Conservation (phyloP, 2,329 filamentous ascomycete species). For the Aspergillus novoparasiticus region DNA sequence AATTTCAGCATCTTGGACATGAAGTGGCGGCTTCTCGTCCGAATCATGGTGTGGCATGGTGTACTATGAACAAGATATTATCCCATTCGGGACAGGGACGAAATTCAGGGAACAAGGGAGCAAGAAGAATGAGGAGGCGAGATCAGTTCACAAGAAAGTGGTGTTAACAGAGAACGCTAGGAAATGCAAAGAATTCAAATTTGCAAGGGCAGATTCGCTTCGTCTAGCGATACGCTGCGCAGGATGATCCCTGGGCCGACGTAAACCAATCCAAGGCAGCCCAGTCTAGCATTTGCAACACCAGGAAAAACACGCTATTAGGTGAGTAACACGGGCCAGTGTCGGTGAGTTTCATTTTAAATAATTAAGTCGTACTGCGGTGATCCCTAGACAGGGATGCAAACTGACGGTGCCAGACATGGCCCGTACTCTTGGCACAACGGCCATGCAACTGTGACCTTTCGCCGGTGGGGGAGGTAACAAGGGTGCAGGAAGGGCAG, state of each 20-base stretch:
- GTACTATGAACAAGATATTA: not conserved
- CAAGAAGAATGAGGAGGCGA: not conserved
- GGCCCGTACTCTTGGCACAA: no score
- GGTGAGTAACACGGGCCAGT: not conserved
- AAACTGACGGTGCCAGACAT: no score
- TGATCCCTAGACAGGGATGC: not conserved
- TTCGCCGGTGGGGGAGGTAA: not conserved
- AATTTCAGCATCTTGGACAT: constrained; percentile 6
- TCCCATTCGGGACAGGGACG: no score
- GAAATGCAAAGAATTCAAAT: not conserved
- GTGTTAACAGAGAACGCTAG: not conserved
- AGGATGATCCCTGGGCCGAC: not conserved
- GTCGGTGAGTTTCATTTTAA: not conserved
- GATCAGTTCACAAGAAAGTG: not conserved
- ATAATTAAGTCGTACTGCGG: not conserved
- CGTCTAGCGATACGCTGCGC: not conserved
- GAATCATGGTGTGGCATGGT: not conserved
- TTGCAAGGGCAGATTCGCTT: not conserved
- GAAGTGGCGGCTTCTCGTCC: constrained; percentile 3
- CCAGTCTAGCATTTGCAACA: not conserved
- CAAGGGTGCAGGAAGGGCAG: no score
- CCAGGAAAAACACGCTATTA: not conserved
- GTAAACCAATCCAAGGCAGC: not conserved
- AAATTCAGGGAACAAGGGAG: not conserved
- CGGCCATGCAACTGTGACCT: not conserved